A percentile compares a stretch with the other conserved stretches of the same genome.
Evolutionary conservation across 1,284 basidiomycete species (phyloP).

Genomic region (Flammula alnicola): DNA sequence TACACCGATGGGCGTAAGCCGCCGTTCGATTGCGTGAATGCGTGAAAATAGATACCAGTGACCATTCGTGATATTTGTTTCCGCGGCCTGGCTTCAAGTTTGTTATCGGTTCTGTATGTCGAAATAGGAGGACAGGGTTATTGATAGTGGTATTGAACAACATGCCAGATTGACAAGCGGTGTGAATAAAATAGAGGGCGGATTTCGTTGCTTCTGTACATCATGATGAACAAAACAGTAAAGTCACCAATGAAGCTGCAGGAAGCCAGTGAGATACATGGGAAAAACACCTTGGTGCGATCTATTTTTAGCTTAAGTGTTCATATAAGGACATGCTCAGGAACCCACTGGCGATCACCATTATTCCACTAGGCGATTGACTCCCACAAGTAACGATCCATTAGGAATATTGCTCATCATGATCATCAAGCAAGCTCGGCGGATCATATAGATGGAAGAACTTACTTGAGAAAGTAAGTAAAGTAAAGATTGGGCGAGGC

Average conservation of each 20-base stretch:
- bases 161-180: constrained; percentile 16
- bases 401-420: constrained; percentile 1
- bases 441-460: constrained; percentile 6
- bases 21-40: too few species aligned
- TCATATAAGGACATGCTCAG: not conserved
- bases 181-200: constrained; percentile 17
- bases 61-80: too few species aligned
- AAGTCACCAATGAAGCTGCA: too few species aligned
- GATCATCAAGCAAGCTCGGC: constrained; percentile 11
- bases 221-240: constrained; percentile 23
- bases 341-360: constrained; percentile 10
- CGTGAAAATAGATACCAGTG: too few species aligned
- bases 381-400: constrained; percentile 11
- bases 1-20: too few species aligned
- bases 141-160: constrained; percentile 5
- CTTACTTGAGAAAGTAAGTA: not conserved
- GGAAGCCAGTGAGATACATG: constrained; percentile 4
- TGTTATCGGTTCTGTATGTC: not conserved
- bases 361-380: not conserved
- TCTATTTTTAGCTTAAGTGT: constrained; percentile 9
- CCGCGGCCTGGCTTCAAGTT: too few species aligned
- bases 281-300: not conserved
- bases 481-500: not conserved
- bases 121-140: too few species aligned
- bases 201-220: constrained; percentile 16